Percentiles rank a stretch among this genome's conserved stretches.
Evolutionary conservation across 345 rosid species (phyloP).

Genomic region (Populus davidiana): DNA sequence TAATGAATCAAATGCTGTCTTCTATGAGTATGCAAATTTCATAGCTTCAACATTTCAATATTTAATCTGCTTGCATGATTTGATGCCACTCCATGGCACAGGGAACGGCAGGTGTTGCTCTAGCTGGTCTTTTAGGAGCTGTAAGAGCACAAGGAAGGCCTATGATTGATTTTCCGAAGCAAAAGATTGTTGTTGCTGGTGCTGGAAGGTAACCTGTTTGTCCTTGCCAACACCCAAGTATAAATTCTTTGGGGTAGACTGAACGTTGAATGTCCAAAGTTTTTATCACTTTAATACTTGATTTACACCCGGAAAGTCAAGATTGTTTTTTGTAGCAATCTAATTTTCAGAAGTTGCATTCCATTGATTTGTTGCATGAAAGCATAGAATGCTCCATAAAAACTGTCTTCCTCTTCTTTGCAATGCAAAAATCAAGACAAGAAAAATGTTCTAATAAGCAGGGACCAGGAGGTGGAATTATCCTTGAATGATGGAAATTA

Average conservation of each 20-base stretch:
- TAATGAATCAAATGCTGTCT: neutral
- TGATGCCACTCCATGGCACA: constrained; percentile 18
- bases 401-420: neutral
- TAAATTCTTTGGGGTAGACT: neutral
- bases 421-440: neutral
- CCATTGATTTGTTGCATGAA: neutral
- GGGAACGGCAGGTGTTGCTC: constrained; percentile 99
- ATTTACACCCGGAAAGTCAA: neutral
- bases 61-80: neutral
- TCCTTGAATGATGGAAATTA: neutral
- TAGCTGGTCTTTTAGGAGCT: constrained; percentile 98
- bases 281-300: neutral
- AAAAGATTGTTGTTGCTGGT: constrained; percentile 95
- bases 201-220: constrained; percentile 78
- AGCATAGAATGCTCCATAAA: neutral
- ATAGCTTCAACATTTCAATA: neutral
- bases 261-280: neutral
- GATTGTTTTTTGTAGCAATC: neutral
- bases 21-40: neutral
- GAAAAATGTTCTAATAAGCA: neutral
- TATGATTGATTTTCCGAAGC: constrained; percentile 96
- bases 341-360: neutral
- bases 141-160: constrained; percentile 98
- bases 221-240: neutral
- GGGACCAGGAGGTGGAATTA: neutral